These are phyloP conservation scores for Physcia stellaris DNA, from an alignment of 495 filamentous ascomycete genomes.

Conservation along the genomic window DNA sequence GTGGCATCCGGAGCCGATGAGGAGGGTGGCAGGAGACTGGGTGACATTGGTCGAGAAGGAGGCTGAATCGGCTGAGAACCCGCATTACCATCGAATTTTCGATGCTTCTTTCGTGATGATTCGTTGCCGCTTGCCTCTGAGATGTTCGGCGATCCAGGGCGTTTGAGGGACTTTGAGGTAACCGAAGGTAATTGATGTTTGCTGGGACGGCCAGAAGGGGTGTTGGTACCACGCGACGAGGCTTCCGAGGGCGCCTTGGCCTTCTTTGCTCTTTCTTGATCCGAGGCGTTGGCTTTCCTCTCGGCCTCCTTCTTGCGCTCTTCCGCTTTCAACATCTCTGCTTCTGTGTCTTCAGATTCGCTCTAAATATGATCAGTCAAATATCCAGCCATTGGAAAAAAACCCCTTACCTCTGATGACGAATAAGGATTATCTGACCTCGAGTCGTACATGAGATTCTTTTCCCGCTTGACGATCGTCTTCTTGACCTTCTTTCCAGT, in stretches of 20 bases:
- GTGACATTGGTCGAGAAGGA: conserved; percentile 40
- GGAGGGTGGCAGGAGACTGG: conserved; percentile 14
- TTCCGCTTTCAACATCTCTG: conserved; percentile 48
- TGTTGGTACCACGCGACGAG: conserved; percentile 58
- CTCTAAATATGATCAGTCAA: conserved; percentile 5
- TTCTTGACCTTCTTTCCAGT: conserved; percentile 67
- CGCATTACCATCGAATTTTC: conserved; percentile 39
- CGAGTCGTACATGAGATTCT: conserved; percentile 69
- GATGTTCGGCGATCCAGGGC: conserved; percentile 70
- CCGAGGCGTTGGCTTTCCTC: conserved; percentile 24
- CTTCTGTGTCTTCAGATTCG: conserved; percentile 27
- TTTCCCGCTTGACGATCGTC: conserved; percentile 68
- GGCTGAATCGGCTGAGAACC: conserved; percentile 34
- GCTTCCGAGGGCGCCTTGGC: conserved; percentile 34
- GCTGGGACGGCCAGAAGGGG: conserved; percentile 51
- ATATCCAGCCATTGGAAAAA: conserved; percentile 9
- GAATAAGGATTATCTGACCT: conserved; percentile 67
- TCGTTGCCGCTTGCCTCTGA: conserved; percentile 89
- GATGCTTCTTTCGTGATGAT: conserved; percentile 74
- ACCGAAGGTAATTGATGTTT: conserved; percentile 23
- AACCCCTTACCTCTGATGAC: conserved; percentile 27
- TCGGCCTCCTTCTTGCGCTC: conserved; percentile 60
- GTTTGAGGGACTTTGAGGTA: conserved; percentile 53
- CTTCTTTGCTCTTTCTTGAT: conserved; percentile 20
- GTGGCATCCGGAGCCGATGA: conserved; percentile 8